Conservation (phyloP, 2,329 filamentous ascomycete species). For the Aspergillus tanneri region DNA sequence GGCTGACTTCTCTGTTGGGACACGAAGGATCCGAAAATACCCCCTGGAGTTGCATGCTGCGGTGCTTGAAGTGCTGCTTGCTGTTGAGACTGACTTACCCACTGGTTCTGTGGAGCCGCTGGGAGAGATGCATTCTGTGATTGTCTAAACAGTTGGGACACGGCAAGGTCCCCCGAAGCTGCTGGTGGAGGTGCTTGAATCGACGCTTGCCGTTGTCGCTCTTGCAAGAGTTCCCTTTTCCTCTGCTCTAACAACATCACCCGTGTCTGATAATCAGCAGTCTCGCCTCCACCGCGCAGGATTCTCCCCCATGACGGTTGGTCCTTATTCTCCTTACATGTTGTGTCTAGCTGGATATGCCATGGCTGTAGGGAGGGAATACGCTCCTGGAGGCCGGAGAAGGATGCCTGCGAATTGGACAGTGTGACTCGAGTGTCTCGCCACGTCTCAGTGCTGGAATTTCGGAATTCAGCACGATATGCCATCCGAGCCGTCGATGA, state of each 20-base stretch:
- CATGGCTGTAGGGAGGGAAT: conserved; percentile 58
- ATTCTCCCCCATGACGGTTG: conserved; percentile 19
- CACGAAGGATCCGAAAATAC: not conserved
- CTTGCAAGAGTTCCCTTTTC: not conserved
- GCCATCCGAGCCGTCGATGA: conserved; percentile 54
- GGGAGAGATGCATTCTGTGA: no score
- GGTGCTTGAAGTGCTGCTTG: not conserved
- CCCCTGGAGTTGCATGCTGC: not conserved
- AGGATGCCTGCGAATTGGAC: conserved; percentile 63
- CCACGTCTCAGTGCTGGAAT: conserved; percentile 65
- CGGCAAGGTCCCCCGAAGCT: not conserved
- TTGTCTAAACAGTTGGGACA: no score
- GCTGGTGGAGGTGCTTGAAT: not conserved
- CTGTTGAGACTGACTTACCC: no score
- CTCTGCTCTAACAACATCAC: conserved; percentile 5
- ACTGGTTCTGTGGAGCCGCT: no score
- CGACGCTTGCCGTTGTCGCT: not conserved
- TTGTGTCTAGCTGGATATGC: conserved; percentile 51
- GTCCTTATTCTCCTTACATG: conserved; percentile 11
- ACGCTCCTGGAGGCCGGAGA: conserved; percentile 55
- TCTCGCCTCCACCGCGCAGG: conserved; percentile 16
- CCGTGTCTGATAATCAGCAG: not conserved
- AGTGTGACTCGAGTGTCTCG: conserved; percentile 59
- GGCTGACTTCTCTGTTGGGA: no score
- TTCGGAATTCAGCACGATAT: conserved; percentile 63